Evolutionary conservation across 306 rosid genomes (phyloP).

Genomic region (Cicer cuneatum): DNA sequence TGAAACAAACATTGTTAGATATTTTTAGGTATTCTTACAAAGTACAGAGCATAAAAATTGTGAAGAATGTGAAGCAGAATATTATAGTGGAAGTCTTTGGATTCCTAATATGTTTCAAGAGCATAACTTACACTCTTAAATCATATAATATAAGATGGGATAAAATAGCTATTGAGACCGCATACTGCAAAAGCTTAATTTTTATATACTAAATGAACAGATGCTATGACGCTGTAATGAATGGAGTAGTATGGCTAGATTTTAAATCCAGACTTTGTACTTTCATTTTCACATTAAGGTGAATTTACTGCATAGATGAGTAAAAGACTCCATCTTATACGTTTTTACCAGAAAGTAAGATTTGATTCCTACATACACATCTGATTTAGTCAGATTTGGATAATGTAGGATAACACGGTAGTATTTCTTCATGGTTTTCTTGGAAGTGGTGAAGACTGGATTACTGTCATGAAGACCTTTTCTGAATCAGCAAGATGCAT

Average conservation of each 20-base stretch:
- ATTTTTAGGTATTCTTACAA: neutral
- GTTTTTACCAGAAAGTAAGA: conserved; percentile 15
- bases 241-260: conserved; percentile 34
- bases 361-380: conserved; percentile 32
- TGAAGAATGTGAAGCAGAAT: conserved; percentile 5
- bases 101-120: conserved; percentile 19
- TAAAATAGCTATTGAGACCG: conserved; percentile 14
- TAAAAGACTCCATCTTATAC: conserved; percentile 18
- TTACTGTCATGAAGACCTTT: conserved; percentile 73
- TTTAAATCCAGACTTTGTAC: conserved; percentile 10
- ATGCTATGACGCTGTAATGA: conserved; percentile 25
- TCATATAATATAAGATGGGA: conserved; percentile 3
- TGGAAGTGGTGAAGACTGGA: conserved; percentile 94
- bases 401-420: conserved; percentile 72
- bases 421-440: conserved; percentile 96
- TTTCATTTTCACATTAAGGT: conserved; percentile 3
- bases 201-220: conserved; percentile 14
- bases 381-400: conserved; percentile 49
- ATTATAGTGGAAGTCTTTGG: neutral
- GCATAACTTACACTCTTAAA: conserved; percentile 18
- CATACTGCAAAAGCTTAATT: conserved; percentile 18
- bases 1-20: neutral
- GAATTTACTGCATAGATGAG: conserved; percentile 32
- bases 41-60: neutral
- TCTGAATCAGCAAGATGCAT: conserved; percentile 86